Percentiles rank a stretch among this genome's conserved stretches.
phyloP scores from a whole-genome alignment of 768 basidiomycete species.

The Leccinellum rugosiceps region DNA sequence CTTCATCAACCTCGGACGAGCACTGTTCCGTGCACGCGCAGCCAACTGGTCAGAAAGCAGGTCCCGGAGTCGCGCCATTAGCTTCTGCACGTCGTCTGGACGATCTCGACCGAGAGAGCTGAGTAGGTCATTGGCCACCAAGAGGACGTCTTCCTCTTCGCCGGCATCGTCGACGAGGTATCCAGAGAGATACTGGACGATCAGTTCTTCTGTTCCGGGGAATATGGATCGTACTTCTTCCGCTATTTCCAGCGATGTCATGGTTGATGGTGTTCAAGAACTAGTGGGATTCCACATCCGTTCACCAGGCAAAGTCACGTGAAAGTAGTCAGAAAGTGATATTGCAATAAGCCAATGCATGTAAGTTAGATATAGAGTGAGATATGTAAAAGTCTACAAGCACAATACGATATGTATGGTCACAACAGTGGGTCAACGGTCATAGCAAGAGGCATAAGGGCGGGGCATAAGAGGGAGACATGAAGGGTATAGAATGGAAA shows the following conservation, averaged over 20 bases:
- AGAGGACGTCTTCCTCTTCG: conserved; percentile 85
- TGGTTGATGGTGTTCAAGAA: conserved; percentile 20
- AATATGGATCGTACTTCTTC: conserved; percentile 69
- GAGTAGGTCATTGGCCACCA: conserved; percentile 69
- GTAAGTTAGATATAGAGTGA: conserved; percentile 19
- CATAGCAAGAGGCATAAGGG: conserved; percentile 16
- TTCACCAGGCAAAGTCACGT: background rate
- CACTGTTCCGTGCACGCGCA: conserved; percentile 51
- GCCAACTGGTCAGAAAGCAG: conserved; percentile 64
- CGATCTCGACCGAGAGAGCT: conserved; percentile 69
- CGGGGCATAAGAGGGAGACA: conserved; percentile 15
- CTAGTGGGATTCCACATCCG: too few species aligned
- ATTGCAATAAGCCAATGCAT: conserved; percentile 14
- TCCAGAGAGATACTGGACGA: conserved; percentile 84
- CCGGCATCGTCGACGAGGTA: conserved; percentile 87
- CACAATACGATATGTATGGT: conserved; percentile 23
- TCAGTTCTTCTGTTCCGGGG: conserved; percentile 79
- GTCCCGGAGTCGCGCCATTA: conserved; percentile 63
- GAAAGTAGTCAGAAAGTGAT: background rate
- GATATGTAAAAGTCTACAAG: conserved; percentile 17
- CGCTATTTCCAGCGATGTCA: conserved; percentile 75
- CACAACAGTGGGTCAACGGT: conserved; percentile 5
- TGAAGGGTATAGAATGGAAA: conserved; percentile 18
- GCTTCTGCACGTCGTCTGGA: conserved; percentile 54
- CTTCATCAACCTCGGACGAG: conserved; percentile 68